These are phyloP conservation scores for Boletus speciosus DNA, from an alignment of 768 basidiomycete species.

Conservation along the genomic window DNA sequence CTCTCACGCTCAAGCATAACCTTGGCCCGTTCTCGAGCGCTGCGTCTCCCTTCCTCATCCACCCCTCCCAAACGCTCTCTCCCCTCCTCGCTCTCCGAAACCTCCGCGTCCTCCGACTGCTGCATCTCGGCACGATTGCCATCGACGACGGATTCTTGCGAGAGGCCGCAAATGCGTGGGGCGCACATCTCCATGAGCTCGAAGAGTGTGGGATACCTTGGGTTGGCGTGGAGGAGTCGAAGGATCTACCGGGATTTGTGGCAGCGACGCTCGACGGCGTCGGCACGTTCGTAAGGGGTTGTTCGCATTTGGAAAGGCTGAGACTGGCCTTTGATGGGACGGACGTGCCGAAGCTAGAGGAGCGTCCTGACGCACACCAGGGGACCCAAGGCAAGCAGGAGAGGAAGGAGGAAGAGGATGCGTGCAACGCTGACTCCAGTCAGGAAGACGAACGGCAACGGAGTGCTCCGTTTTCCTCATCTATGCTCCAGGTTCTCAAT, in stretches of 20 bases:
- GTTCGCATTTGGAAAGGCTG: conserved; percentile 16
- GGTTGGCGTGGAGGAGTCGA: conserved; percentile 17
- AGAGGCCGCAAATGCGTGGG: conserved; percentile 28
- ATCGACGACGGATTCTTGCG: conserved; percentile 27
- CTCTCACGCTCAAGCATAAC: conserved; percentile 29
- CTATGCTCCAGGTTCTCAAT: conserved; percentile 24
- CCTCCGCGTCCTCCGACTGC: conserved; percentile 20
- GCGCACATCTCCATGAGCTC: conserved; percentile 22
- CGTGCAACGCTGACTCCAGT: not conserved
- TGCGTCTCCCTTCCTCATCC: conserved; percentile 21
- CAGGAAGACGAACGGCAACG: not conserved
- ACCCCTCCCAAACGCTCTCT: conserved; percentile 20
- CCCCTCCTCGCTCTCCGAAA: conserved; percentile 24
- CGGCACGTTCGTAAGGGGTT: conserved; percentile 18
- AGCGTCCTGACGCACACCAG: not conserved
- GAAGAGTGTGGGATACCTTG: conserved; percentile 29
- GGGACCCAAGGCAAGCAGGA: not conserved
- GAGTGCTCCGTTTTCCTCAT: not conserved
- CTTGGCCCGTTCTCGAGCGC: conserved; percentile 20
- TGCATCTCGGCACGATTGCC: conserved; percentile 26
- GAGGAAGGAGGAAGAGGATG: not conserved
- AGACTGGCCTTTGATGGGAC: conserved; percentile 27
- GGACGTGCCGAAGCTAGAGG: not conserved
- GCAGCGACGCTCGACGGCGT: conserved; percentile 22
- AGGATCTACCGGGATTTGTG: conserved; percentile 5